Percentiles rank a stretch among this genome's conserved stretches.
phyloP scores from a whole-genome alignment of 169 alveolate species.

The Theileria parva region DNA sequence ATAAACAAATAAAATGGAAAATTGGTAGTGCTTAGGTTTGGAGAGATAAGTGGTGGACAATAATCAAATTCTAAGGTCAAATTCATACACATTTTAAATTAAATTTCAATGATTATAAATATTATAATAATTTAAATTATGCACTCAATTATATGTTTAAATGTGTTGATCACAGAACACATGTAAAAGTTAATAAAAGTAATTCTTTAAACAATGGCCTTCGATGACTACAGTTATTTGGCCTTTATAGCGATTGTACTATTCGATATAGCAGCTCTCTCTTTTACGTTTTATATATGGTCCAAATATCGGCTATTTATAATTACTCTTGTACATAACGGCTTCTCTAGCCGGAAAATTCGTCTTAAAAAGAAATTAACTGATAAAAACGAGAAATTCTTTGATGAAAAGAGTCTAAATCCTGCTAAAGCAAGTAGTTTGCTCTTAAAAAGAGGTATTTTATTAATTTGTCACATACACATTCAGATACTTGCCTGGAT shows the following conservation, averaged over 20 bases:
- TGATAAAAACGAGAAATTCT: not conserved
- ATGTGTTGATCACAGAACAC: not conserved
- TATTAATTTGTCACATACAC: not conserved
- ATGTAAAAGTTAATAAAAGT: not conserved
- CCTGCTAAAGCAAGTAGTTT: not conserved
- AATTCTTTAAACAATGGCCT: not conserved
- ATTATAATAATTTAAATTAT: slow-evolving; percentile 1
- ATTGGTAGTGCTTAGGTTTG: not conserved
- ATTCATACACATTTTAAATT: not conserved
- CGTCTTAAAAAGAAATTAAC: slow-evolving; percentile 10
- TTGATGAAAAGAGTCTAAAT: not conserved
- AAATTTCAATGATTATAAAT: not conserved
- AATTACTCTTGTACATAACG: slow-evolving; percentile 20
- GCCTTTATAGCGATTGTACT: slow-evolving; percentile 30
- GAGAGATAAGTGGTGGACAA: not conserved
- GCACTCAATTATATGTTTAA: not conserved
- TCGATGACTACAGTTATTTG: slow-evolving; percentile 20
- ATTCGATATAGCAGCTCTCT: slow-evolving; percentile 18
- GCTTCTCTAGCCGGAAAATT: slow-evolving; percentile 17
- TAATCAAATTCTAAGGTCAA: not conserved
- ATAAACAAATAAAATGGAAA: not conserved
- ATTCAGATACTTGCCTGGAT: slow-evolving; percentile 6
- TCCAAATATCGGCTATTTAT: slow-evolving; percentile 30
- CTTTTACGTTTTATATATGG: slow-evolving; percentile 19
- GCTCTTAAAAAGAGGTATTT: not conserved